phyloP scores from a whole-genome alignment of 2,329 filamentous ascomycete species.

The Gliomastix tumulicola region DNA sequence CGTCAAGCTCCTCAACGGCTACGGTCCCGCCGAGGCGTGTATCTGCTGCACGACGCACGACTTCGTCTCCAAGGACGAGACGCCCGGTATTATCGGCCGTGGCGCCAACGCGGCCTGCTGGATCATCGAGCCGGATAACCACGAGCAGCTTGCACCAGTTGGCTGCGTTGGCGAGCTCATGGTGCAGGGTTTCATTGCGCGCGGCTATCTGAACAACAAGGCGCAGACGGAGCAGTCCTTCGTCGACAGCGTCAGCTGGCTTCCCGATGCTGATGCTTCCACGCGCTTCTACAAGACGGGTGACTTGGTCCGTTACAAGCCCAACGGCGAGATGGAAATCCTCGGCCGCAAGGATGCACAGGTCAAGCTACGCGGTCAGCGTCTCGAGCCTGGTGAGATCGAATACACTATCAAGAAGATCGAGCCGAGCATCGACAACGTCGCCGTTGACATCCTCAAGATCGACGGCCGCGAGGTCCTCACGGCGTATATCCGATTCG shows the following conservation, averaged over 20 bases:
- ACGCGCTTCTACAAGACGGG: constrained; percentile 9
- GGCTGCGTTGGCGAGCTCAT: constrained; percentile 30
- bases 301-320: constrained; percentile 8
- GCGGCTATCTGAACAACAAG: constrained; percentile 45
- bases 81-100: constrained; percentile 1
- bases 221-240: constrained; percentile 43
- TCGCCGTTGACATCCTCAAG: background rate
- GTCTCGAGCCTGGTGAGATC: constrained; percentile 11
- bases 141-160: constrained; percentile 11
- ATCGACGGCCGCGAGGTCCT: background rate
- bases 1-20: constrained; percentile 6
- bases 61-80: background rate
- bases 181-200: constrained; percentile 41
- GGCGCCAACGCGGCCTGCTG: constrained; percentile 4
- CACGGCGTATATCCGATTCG: background rate
- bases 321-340: constrained; percentile 9
- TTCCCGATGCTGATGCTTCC: constrained; percentile 17
- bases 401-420: constrained; percentile 5
- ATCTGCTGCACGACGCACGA: background rate
- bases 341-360: constrained; percentile 9
- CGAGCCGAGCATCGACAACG: background rate
- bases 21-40: constrained; percentile 12
- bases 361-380: constrained; percentile 12
- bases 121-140: constrained; percentile 7
- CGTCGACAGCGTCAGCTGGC: constrained; percentile 39